Percentiles rank a stretch among this genome's conserved stretches.
These are phyloP conservation scores for Sonneratia alba DNA, from an alignment of 345 rosid genomes.

Conservation along the genomic window DNA sequence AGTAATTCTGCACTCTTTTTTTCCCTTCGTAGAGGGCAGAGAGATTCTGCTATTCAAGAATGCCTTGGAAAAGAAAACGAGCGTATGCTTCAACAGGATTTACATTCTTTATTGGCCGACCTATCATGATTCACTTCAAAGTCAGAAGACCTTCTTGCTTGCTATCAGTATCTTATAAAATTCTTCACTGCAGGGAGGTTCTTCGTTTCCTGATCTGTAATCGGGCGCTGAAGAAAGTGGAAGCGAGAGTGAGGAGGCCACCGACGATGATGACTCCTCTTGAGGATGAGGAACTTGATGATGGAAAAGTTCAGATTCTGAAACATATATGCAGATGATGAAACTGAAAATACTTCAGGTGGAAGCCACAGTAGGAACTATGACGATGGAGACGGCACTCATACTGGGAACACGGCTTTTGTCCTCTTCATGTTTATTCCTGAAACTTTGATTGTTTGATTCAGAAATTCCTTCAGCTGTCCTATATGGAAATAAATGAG, in stretches of 20 bases:
- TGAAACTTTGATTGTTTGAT: neutral
- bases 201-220: slow-evolving; percentile 61
- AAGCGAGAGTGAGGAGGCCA: slow-evolving; percentile 72
- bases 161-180: too few species aligned
- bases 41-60: neutral
- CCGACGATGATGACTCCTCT: slow-evolving; percentile 72
- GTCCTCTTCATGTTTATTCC: slow-evolving; percentile 10
- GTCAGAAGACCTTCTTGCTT: neutral
- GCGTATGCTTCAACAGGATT: neutral
- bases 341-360: slow-evolving; percentile 35
- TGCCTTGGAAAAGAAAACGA: neutral
- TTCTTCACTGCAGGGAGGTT: slow-evolving; percentile 56
- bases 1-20: too few species aligned
- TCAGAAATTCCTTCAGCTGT: neutral
- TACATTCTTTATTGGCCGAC: neutral
- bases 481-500: too few species aligned
- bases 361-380: slow-evolving; percentile 38
- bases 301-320: slow-evolving; percentile 37
- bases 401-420: slow-evolving; percentile 31
- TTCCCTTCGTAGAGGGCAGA: neutral
- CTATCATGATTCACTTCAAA: slow-evolving; percentile 4
- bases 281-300: slow-evolving; percentile 53
- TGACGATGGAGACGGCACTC: slow-evolving; percentile 31
- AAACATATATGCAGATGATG: slow-evolving; percentile 45
- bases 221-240: slow-evolving; percentile 75